Percentiles rank a stretch among this genome's conserved stretches.
Conservation (phyloP, 2,329 filamentous ascomycete genomes). For the Fusarium pseudocircinatum region DNA sequence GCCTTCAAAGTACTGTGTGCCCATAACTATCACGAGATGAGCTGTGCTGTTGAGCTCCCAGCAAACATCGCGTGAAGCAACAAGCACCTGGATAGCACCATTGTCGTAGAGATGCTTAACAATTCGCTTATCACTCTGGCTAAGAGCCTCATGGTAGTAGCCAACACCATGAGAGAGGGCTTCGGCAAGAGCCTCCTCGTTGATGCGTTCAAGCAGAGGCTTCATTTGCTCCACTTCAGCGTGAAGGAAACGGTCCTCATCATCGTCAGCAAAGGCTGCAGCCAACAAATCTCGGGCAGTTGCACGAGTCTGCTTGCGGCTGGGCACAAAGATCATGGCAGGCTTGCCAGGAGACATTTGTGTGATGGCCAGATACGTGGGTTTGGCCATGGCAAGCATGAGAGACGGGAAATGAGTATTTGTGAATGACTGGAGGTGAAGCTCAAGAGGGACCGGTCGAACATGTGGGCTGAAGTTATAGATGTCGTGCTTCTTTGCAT, state of each 20-base stretch:
- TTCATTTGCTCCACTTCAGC: conserved; percentile 83
- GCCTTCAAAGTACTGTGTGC: conserved; percentile 96
- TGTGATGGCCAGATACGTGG: conserved; percentile 87
- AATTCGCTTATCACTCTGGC: conserved; percentile 88
- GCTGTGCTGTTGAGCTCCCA: conserved; percentile 93
- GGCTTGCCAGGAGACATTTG: conserved; percentile 91
- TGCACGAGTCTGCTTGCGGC: conserved; percentile 87
- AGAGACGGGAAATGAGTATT: conserved; percentile 97
- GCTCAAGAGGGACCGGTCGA: conserved; percentile 86
- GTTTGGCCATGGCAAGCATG: conserved; percentile 98
- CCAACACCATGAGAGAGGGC: conserved; percentile 93
- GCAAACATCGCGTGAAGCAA: conserved; percentile 84
- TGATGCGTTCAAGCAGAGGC: conserved; percentile 82
- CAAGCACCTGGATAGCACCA: conserved; percentile 87
- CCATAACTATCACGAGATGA: conserved; percentile 95
- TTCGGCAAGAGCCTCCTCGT: conserved; percentile 87
- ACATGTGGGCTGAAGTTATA: conserved; percentile 98
- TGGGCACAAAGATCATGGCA: conserved; percentile 90
- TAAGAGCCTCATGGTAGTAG: conserved; percentile 96
- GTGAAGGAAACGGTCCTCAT: conserved; percentile 94
- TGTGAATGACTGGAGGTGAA: conserved; percentile 94
- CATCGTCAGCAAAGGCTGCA: conserved; percentile 87
- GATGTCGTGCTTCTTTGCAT: conserved; percentile 96
- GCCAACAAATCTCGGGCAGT: conserved; percentile 88
- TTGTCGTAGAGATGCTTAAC: conserved; percentile 91